A percentile compares a stretch with the other conserved stretches of the same genome.
Evolutionary conservation across 2,329 filamentous ascomycete species (phyloP).

Genomic region (Bipolaris bicolor): DNA sequence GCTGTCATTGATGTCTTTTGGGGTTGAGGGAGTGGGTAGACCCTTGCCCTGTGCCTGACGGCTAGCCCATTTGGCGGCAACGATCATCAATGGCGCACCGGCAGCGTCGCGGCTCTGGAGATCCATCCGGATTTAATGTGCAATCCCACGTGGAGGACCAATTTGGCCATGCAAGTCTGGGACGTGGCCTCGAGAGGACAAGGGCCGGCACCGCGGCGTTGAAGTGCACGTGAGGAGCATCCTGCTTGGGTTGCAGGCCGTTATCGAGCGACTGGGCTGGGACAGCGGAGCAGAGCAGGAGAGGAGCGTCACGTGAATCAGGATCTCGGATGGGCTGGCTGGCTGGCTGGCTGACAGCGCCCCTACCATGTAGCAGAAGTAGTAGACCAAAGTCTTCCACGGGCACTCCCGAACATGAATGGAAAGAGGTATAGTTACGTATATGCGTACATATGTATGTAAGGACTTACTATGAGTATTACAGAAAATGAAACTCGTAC

Average conservation of each 20-base stretch:
- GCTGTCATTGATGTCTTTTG: conserved; percentile 14
- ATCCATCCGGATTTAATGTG: conserved; percentile 27
- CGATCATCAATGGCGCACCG: conserved; percentile 30
- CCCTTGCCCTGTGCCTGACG: conserved; percentile 29
- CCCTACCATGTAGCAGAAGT: no score
- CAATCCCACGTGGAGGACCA: conserved; percentile 21
- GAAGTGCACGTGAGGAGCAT: conserved; percentile 4
- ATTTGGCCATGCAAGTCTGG: neutral
- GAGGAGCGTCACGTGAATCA: neutral
- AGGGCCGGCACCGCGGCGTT: neutral
- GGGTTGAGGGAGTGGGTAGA: conserved; percentile 21
- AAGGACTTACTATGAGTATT: no score
- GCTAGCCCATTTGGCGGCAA: conserved; percentile 33
- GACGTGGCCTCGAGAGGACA: neutral
- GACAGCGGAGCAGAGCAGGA: no score
- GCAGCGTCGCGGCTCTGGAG: conserved; percentile 28
- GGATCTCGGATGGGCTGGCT: neutral
- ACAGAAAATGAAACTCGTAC: no score
- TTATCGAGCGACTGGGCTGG: no score
- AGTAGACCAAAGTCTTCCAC: no score
- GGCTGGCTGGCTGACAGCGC: neutral
- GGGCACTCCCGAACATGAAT: no score
- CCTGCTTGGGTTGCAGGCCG: neutral
- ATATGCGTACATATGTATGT: no score
- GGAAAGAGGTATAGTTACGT: no score